Evolutionary conservation across 169 alveolate genomes (phyloP).

Genomic region (Neospora caninum): DNA sequence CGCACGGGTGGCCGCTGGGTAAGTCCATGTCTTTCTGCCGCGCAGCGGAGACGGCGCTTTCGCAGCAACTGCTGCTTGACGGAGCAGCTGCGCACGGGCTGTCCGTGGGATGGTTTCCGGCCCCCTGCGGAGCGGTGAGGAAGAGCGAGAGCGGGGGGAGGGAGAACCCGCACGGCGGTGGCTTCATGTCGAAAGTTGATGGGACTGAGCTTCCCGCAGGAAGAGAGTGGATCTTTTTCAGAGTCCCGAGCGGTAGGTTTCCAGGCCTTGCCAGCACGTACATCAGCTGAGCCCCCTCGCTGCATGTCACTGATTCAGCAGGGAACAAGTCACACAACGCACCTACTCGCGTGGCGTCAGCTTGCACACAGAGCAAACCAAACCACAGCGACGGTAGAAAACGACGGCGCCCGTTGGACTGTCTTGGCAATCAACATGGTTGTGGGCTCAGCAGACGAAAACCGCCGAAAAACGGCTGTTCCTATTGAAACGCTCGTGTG

Average conservation of each 20-base stretch:
- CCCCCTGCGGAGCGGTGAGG: not conserved
- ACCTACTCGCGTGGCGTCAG: not conserved
- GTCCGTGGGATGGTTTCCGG: not conserved
- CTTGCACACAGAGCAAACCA: not conserved
- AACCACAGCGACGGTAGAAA: not conserved
- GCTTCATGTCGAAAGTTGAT: slow-evolving; percentile 39
- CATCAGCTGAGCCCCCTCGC: slow-evolving; percentile 64
- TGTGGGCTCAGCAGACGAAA: too few relatives aligned
- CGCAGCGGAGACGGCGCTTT: not conserved
- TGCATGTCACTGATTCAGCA: slow-evolving; percentile 54
- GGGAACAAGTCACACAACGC: not conserved
- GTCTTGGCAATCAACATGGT: not conserved
- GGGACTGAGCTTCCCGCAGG: slow-evolving; percentile 60
- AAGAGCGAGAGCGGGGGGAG: slow-evolving; percentile 54
- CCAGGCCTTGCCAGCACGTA: slow-evolving; percentile 31
- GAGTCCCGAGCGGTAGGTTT: slow-evolving; percentile 5
- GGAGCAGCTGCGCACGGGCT: not conserved
- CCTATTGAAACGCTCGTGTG: too few relatives aligned
- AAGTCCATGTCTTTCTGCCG: not conserved
- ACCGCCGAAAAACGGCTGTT: too few relatives aligned
- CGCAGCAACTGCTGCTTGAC: not conserved
- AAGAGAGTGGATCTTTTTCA: slow-evolving; percentile 40
- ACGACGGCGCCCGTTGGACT: not conserved
- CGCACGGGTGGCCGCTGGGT: not conserved
- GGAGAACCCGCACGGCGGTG: not conserved